A percentile compares a stretch with the other conserved stretches of the same genome.
phyloP scores from a whole-genome alignment of 768 basidiomycete genomes.

The Cyclocybe aegerita region DNA sequence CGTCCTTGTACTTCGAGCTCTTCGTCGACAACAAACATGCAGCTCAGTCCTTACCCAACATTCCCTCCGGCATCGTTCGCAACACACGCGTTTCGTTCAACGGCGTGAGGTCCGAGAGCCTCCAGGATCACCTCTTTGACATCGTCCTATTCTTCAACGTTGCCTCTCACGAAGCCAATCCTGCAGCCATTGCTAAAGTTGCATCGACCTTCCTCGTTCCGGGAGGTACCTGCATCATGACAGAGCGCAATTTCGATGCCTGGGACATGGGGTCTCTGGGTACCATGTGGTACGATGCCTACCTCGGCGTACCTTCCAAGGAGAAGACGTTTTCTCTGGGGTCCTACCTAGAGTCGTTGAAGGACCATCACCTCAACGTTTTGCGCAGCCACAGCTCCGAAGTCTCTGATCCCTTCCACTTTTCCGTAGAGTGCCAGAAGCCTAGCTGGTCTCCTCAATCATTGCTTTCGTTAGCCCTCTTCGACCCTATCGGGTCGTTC shows the following conservation, averaged over 20 bases:
- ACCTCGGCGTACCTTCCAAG: slow-evolving; percentile 3
- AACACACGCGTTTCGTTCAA: slow-evolving; percentile 1
- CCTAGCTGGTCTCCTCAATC: neutral
- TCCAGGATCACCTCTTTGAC: slow-evolving; percentile 11
- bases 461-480: neutral
- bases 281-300: slow-evolving; percentile 8
- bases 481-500: slow-evolving; percentile 8
- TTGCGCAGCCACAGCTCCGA: slow-evolving; percentile 6
- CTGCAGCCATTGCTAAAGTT: slow-evolving; percentile 1
- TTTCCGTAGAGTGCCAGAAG: slow-evolving; percentile 12
- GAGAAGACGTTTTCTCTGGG: slow-evolving; percentile 3
- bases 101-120: neutral
- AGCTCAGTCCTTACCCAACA: neutral
- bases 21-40: slow-evolving; percentile 12
- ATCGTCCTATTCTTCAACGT: slow-evolving; percentile 9
- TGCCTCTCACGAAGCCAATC: slow-evolving; percentile 1
- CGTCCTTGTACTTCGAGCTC: slow-evolving; percentile 3
- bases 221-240: slow-evolving; percentile 8
- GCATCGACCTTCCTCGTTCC: slow-evolving; percentile 6
- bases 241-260: slow-evolving; percentile 8
- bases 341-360: slow-evolving; percentile 1
- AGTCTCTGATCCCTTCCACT: slow-evolving; percentile 14
- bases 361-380: neutral
- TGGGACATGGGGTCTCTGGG: slow-evolving; percentile 9
- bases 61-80: slow-evolving; percentile 7